A percentile compares a stretch with the other conserved stretches of the same genome.
Evolutionary conservation across 2,329 filamentous ascomycete genomes (phyloP).

Genomic region (Penicillium sclerotiorum): DNA sequence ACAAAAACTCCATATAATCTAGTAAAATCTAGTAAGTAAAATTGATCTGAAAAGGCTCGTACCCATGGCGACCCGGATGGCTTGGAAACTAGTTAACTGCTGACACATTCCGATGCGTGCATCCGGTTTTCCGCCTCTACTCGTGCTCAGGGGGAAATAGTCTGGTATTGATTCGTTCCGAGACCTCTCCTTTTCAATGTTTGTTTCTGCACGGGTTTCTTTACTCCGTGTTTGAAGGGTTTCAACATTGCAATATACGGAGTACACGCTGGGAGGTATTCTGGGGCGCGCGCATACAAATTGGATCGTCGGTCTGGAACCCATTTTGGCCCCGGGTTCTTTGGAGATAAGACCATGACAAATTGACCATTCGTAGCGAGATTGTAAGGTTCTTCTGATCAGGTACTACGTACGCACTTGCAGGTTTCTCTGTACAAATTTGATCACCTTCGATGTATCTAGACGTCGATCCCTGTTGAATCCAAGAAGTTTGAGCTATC

Average conservation of each 20-base stretch:
- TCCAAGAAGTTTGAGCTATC: background rate
- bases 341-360: background rate
- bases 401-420: no score
- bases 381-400: no score
- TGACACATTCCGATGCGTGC: constrained; percentile 16
- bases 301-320: constrained; percentile 4
- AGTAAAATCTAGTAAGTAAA: no score
- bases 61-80: constrained; percentile 17
- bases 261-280: background rate
- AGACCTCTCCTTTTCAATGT: background rate
- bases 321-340: background rate
- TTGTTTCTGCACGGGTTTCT: background rate
- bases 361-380: background rate
- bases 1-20: no score
- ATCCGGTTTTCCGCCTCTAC: constrained; percentile 14
- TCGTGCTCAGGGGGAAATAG: background rate
- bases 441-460: no score
- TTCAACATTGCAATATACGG: constrained; percentile 7
- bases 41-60: constrained; percentile 2
- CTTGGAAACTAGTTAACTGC: constrained; percentile 21
- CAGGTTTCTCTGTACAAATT: no score
- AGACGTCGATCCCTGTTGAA: background rate
- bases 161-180: background rate
- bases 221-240: background rate
- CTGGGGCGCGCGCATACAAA: constrained; percentile 2